Base-by-base conservation (phyloP, 306 rosid species). In the Vachellia collinsii region DNA sequence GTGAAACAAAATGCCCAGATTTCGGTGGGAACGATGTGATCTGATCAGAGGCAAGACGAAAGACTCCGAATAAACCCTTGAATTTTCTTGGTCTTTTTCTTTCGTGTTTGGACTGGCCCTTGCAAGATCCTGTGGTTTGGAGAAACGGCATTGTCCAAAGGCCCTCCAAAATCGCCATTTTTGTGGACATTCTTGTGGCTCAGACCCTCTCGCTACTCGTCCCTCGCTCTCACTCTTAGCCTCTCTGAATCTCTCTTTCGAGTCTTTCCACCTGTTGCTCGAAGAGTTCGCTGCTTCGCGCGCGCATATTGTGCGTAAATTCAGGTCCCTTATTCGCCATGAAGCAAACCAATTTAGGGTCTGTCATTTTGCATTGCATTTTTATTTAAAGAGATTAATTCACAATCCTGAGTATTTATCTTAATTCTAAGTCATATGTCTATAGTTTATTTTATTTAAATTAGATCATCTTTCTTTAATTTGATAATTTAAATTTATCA, bases 101-200 rank as follows among this genome's bases (percentile, higher is more conserved):
- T 54, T 69, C 67, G 81, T 20, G 50, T 46, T 59, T 68, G 84
- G 76, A 53, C 71, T 77, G 46, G 66, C 63, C 81, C 11, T 50
- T 68, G 79, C 46, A 11, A 69, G 65, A 69, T 72, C 77, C 11
- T 41, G 42, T 67, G 70, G 80, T 65, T 78, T 59, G 88, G 75
- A 90, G 84, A 66, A 77, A 77, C 39, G 79, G 70, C 80, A 83
- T 74, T 79, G 68, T 71, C 80, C 50, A 42, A 80, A 80, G 44
- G 59, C 53, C 94, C 97, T 85, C 84, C 88, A 88, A 64, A 85
- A 79, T 88, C 90, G 93, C 92, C 97, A 89, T 83, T 62, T 63
- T 80, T 83, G 78, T 58, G 88, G 90, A 83, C 71, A 56, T 74
- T 85, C 89, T 82, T 86, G 92, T 88, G 91, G 88, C 58, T 77